A percentile compares a stretch with the other conserved stretches of the same genome.
Conservation (phyloP, 768 basidiomycete species). For the Crassisporium funariophilum region DNA sequence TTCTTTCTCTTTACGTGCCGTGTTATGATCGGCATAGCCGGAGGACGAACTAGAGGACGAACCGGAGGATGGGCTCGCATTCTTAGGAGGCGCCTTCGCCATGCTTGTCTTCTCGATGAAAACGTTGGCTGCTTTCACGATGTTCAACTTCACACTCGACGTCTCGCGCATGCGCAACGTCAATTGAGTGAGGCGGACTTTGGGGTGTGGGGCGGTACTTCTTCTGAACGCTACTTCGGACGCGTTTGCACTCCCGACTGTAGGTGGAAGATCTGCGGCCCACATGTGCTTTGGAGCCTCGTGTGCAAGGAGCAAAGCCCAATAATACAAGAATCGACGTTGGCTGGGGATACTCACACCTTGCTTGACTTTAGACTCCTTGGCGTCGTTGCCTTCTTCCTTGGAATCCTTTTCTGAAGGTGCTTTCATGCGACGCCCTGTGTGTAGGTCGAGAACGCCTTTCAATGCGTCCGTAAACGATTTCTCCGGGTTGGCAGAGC, state of each 20-base stretch:
- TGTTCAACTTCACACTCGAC: conserved; percentile 47
- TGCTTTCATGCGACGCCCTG: conserved; percentile 67
- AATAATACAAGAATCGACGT: conserved; percentile 78
- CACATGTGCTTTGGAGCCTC: conserved; percentile 56
- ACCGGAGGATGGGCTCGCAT: too few relatives aligned
- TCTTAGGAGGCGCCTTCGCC: too few relatives aligned
- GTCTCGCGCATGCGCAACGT: conserved; percentile 62
- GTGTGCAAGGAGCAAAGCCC: conserved; percentile 63
- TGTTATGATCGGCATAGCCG: neutral
- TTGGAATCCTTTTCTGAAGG: conserved; percentile 30
- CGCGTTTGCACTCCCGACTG: neutral
- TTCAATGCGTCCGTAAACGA: conserved; percentile 46
- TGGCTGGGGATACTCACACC: conserved; percentile 85
- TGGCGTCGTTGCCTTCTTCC: too few relatives aligned
- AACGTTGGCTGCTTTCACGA: conserved; percentile 60
- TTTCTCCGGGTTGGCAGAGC: conserved; percentile 21
- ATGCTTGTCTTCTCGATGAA: conserved; percentile 49
- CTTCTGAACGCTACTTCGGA: conserved; percentile 1
- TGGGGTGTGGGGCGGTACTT: conserved; percentile 29
- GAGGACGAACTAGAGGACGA: conserved; percentile 8
- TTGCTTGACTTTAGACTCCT: too few relatives aligned
- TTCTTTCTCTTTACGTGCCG: conserved; percentile 19
- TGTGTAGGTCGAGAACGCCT: conserved; percentile 68
- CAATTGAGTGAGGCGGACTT: conserved; percentile 59
- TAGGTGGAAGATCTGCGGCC: conserved; percentile 28